Evolutionary conservation across 192 early-diverging fungal genomes (phyloP), one percentile per base, ranked within the genome.

Genomic region (Kickxella alabastrina): DNA sequence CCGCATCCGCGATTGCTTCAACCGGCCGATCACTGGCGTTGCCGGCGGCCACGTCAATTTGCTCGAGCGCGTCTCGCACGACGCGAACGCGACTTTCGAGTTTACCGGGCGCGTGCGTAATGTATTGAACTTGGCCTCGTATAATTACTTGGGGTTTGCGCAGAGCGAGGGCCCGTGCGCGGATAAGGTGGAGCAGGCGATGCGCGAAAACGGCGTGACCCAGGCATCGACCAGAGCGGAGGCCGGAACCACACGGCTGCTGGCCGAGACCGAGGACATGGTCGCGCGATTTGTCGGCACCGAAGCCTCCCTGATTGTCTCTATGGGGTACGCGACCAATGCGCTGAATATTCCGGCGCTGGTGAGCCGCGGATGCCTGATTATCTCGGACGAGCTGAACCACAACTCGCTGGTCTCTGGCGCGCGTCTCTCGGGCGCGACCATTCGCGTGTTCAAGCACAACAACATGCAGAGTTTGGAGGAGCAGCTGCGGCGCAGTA

Each of bases 131-230:
- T 75, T 98, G 62, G 87, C 92, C 2, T 94, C 92, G 13, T 98
- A 98, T 78, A 98, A 98, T 66, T 98, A 98, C 62, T 83, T 98
- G 46, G 95, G 95, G 3, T 98, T 98, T 79, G 93, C 91, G 34
- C 91, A 97, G 76, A 83, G 69, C 50, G 69, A 86, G 31, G 96
- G 96, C 9, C 92, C 92, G 7, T 98, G 96, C 52, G 91, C 94
- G 0, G 96, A 98, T 57, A 85, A 85, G 38, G 96, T 97, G 9
- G 89, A 97, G 64, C 68, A 79, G 27, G 68, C 82, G 6, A 78
- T 95, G 43, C 59, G 69, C 14, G 81, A 84, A 52, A 77, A 84
- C 62, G 96, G 96, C 19, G 65, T 93, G 34, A 71, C 81, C 5
- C 62, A 80, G 17, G 80, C 72, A 43, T 85, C 87, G 42, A 54